These are phyloP conservation scores for Sporothrix phasma DNA, from an alignment of 2,329 filamentous ascomycete species.

Conservation along the genomic window DNA sequence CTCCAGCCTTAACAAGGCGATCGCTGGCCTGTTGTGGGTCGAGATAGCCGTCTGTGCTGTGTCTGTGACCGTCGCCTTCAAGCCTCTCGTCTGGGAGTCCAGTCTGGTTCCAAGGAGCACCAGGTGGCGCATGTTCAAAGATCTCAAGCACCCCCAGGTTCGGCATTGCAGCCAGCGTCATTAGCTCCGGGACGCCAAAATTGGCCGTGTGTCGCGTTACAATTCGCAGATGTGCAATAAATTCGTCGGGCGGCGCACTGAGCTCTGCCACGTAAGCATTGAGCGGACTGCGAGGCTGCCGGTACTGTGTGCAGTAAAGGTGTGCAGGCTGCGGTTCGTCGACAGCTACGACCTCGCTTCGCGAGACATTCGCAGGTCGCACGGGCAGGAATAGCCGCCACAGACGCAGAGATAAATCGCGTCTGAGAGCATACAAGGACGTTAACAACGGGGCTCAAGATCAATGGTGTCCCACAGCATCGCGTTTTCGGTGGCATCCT, in stretches of 20 bases:
- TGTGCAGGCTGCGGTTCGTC: neutral
- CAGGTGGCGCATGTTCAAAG: conserved; percentile 27
- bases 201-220: neutral
- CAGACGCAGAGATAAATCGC: neutral
- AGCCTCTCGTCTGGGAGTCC: neutral
- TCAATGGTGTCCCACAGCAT: neutral
- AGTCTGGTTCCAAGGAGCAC: neutral
- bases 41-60: neutral
- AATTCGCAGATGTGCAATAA: conserved; percentile 24
- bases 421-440: neutral
- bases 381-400: conserved; percentile 12
- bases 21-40: conserved; percentile 29
- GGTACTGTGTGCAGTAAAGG: conserved; percentile 2
- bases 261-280: conserved; percentile 6
- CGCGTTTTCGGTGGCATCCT: neutral
- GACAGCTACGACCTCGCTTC: neutral
- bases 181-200: conserved; percentile 29
- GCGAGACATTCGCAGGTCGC: neutral
- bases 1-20: conserved; percentile 39
- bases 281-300: neutral
- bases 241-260: conserved; percentile 18
- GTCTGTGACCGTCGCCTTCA: no score
- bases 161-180: conserved; percentile 32
- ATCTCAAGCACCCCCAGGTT: conserved; percentile 42
- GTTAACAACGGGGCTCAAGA: neutral